Conservation (phyloP, 306 rosid genomes). For the Vigna unguiculata region DNA sequence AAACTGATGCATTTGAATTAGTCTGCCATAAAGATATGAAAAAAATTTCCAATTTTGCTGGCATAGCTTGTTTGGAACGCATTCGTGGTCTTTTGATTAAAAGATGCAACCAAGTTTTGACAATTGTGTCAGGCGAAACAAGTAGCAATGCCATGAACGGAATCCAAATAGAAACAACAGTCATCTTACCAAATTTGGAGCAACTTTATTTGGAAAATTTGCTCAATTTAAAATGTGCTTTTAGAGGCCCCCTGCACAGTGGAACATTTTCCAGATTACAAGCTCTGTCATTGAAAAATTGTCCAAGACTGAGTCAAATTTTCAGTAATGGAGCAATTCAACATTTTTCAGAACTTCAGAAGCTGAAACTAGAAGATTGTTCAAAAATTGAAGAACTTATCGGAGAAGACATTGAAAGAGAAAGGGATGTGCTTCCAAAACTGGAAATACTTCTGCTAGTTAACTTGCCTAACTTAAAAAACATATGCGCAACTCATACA, state of each 20-base stretch:
- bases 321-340: constrained; percentile 26
- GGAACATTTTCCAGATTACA: constrained; percentile 40
- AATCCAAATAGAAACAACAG: neutral
- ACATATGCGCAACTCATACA: constrained; percentile 15
- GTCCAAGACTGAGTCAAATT: constrained; percentile 32
- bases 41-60: constrained; percentile 34
- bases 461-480: constrained; percentile 24
- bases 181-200: constrained; percentile 41
- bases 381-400: constrained; percentile 35
- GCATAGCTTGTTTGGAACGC: neutral
- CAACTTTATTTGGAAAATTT: constrained; percentile 35
- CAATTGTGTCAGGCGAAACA: constrained; percentile 4
- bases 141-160: neutral
- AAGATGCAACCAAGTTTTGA: constrained; percentile 34
- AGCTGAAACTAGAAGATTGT: constrained; percentile 39
- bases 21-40: constrained; percentile 22
- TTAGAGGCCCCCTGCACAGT: constrained; percentile 19
- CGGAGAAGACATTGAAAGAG: neutral
- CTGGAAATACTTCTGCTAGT: constrained; percentile 30
- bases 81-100: constrained; percentile 41
- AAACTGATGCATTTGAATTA: constrained; percentile 45
- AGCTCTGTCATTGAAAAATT: constrained; percentile 24
- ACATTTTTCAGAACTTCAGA: constrained; percentile 38
- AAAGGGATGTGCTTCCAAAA: constrained; percentile 35
- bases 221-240: constrained; percentile 19